Percentiles rank a stretch among this genome's conserved stretches.
Conservation (phyloP, 768 basidiomycete species). For the Termitomyces sp. region DNA sequence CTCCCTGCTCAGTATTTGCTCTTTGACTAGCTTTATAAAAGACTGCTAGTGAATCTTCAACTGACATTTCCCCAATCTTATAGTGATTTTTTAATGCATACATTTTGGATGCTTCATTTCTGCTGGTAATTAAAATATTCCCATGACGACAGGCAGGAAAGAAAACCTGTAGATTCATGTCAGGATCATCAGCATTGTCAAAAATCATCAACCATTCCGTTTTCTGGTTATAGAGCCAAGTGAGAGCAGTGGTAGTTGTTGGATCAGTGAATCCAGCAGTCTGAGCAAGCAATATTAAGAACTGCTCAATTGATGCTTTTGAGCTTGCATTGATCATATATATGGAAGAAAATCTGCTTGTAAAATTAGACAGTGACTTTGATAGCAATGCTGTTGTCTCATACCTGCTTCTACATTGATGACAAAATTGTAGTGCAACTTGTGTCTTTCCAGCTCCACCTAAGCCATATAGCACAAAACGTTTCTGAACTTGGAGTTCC, state of each 20-base stretch:
- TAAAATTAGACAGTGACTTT: neutral
- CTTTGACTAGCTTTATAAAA: neutral
- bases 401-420: no score
- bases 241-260: neutral
- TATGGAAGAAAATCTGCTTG: neutral
- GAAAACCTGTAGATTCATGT: no score
- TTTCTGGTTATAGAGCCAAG: neutral
- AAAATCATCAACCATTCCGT: no score
- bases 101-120: neutral
- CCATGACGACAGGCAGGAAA: neutral
- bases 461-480: neutral
- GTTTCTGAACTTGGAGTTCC: neutral
- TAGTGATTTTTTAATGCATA: neutral
- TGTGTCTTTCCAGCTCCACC: no score
- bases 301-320: neutral
- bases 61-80: neutral
- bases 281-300: neutral
- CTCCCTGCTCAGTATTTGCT: neutral
- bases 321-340: no score
- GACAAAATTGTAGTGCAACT: no score
- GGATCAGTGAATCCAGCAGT: neutral
- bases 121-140: neutral
- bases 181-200: no score
- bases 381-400: no score
- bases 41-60: neutral